Evolutionary conservation across 225 moss, liverwort and hornwort species (phyloP).

Genomic region (Rhytidiadelphus loreus): DNA sequence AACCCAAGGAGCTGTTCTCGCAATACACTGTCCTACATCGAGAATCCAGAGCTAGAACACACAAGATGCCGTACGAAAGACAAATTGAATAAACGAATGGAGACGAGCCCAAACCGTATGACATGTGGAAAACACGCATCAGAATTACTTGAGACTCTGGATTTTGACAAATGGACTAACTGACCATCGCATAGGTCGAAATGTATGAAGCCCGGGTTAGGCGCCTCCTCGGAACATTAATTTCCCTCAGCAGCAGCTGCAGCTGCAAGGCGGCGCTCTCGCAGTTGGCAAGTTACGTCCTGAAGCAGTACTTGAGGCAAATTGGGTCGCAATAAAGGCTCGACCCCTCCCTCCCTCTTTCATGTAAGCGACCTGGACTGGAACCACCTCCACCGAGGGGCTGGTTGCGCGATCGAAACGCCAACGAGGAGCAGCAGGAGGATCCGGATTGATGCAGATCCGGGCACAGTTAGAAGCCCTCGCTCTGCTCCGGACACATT

Average conservation of each 20-base stretch:
- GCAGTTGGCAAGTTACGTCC: constrained; percentile 11
- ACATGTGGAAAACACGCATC: neutral
- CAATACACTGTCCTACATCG: neutral
- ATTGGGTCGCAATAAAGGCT: constrained; percentile 18
- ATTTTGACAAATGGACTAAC: too few species aligned
- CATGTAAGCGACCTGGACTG: constrained; percentile 3
- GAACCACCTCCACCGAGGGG: neutral
- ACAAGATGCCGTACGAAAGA: neutral
- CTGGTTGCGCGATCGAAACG: neutral
- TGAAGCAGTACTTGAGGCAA: constrained; percentile 5
- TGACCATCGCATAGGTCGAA: neutral
- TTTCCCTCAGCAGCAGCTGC: neutral
- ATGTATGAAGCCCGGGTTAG: neutral
- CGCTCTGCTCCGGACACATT: neutral
- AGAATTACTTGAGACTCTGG: neutral
- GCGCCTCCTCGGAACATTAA: neutral
- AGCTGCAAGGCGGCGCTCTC: constrained; percentile 25
- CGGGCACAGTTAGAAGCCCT: neutral
- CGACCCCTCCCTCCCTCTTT: neutral
- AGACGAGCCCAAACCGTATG: neutral
- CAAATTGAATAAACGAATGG: neutral
- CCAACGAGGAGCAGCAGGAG: neutral
- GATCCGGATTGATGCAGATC: constrained; percentile 4
- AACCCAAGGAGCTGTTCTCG: neutral
- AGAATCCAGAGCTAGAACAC: neutral